Percentiles rank a stretch among this genome's conserved stretches.
Evolutionary conservation across 169 alveolate species (phyloP).

Genomic region (Eimeria falciformis): DNA sequence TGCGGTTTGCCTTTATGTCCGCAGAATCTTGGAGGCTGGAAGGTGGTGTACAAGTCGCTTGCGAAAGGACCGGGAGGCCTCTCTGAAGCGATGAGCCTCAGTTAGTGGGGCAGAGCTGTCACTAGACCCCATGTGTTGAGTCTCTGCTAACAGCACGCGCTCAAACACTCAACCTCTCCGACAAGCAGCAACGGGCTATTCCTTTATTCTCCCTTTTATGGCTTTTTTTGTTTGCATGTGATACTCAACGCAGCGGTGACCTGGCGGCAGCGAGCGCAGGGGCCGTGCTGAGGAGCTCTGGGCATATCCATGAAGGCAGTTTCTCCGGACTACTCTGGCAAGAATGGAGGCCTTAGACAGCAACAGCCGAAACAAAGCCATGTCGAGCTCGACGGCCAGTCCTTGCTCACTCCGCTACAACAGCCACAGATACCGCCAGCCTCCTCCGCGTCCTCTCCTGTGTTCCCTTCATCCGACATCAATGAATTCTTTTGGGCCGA

Average conservation of each 20-base stretch:
- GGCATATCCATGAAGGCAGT: constrained; percentile 36
- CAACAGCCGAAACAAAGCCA: not conserved
- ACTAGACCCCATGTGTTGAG: too few relatives aligned
- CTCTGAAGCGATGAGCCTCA: constrained; percentile 4
- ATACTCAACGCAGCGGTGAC: not conserved
- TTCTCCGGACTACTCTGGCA: not conserved
- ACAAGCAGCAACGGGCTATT: not conserved
- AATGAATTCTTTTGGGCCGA: too few relatives aligned
- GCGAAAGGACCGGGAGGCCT: not conserved
- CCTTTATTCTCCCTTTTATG: not conserved
- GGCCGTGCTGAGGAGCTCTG: not conserved
- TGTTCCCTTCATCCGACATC: too few relatives aligned
- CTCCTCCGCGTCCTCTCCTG: too few relatives aligned
- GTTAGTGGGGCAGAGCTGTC: not conserved
- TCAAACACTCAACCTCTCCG: not conserved
- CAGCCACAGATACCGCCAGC: not conserved
- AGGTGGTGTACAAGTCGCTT: not conserved
- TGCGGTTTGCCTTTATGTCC: too few relatives aligned
- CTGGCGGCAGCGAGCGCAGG: constrained; percentile 31
- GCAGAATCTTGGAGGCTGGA: not conserved
- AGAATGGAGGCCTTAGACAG: not conserved
- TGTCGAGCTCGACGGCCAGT: not conserved
- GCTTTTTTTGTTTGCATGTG: not conserved
- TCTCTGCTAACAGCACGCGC: not conserved
- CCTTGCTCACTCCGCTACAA: not conserved